Conservation (phyloP, 208 protist genomes). For the Trichomonas vaginalis region DNA sequence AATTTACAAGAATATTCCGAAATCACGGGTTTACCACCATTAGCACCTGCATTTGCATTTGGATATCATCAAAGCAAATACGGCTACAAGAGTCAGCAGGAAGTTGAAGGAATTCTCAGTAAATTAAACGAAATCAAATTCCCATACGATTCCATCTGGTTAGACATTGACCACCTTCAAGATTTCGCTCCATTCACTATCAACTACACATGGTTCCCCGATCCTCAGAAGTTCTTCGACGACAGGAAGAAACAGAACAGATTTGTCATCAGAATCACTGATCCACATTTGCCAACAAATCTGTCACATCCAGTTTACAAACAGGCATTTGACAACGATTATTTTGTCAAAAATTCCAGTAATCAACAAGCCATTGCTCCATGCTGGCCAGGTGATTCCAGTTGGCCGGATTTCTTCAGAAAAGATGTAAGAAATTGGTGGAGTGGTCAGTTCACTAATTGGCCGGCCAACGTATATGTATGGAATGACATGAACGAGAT, state of each 20-base stretch:
- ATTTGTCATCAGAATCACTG: background rate
- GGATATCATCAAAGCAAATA: constrained; percentile 93
- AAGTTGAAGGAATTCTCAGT: constrained; percentile 46
- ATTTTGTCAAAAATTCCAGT: background rate
- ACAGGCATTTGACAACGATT: background rate
- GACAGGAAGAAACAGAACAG: background rate
- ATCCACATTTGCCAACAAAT: background rate
- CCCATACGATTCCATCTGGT: constrained; percentile 80
- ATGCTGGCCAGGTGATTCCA: constrained; percentile 79
- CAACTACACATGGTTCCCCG: background rate
- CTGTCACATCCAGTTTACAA: background rate
- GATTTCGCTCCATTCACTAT: constrained; percentile 60
- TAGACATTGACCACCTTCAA: constrained; percentile 97
- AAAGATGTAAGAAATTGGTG: constrained; percentile 49
- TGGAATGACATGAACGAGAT: constrained; percentile 99
- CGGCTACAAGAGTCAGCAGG: constrained; percentile 73
- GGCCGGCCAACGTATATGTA: constrained; percentile 58
- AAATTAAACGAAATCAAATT: constrained; percentile 19
- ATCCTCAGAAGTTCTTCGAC: background rate
- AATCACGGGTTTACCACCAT: constrained; percentile 63
- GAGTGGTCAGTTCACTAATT: constrained; percentile 5
- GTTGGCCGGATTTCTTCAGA: constrained; percentile 76
- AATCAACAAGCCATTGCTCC: constrained; percentile 61
- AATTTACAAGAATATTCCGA: constrained; percentile 67
- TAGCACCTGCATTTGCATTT: constrained; percentile 84